phyloP scores from a whole-genome alignment of 192 early-diverging fungal genomes.

The Kappamyces sp. region DNA sequence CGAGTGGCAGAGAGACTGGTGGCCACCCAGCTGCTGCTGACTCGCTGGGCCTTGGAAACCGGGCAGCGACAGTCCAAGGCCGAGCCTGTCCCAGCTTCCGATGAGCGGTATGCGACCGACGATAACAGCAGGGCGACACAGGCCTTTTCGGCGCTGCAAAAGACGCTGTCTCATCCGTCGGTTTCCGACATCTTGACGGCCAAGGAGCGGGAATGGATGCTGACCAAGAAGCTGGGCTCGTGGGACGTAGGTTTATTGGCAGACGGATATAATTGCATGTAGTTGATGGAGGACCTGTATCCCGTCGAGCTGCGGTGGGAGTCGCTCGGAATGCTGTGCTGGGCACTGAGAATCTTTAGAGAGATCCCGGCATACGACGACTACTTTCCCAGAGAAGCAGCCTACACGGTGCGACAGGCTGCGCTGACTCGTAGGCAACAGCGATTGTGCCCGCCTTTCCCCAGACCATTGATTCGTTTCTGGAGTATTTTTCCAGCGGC shows the following conservation, averaged over 20 bases:
- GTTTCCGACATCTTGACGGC: conserved; percentile 6
- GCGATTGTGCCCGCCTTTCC: conserved; percentile 52
- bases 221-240: not conserved
- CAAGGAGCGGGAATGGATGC: not conserved
- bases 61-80: conserved; percentile 38
- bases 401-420: conserved; percentile 23
- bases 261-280: too few relatives aligned
- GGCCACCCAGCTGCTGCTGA: conserved; percentile 47
- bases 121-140: not conserved
- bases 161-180: conserved; percentile 2
- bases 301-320: conserved; percentile 31
- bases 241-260: conserved; percentile 1
- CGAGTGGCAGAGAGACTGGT: not conserved
- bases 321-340: conserved; percentile 45
- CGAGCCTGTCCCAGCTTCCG: not conserved
- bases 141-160: conserved; percentile 4
- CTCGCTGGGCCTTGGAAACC: conserved; percentile 59
- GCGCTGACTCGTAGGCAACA: conserved; percentile 24
- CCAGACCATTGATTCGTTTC: conserved; percentile 43
- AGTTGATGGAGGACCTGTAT: conserved; percentile 3
- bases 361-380: conserved; percentile 46
- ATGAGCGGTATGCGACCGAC: too few relatives aligned
- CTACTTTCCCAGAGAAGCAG: conserved; percentile 42
- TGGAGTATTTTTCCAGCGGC: conserved; percentile 34
- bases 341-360: conserved; percentile 45